Conservation (phyloP, 2,329 filamentous ascomycete genomes). For the Penicillium sp. region DNA sequence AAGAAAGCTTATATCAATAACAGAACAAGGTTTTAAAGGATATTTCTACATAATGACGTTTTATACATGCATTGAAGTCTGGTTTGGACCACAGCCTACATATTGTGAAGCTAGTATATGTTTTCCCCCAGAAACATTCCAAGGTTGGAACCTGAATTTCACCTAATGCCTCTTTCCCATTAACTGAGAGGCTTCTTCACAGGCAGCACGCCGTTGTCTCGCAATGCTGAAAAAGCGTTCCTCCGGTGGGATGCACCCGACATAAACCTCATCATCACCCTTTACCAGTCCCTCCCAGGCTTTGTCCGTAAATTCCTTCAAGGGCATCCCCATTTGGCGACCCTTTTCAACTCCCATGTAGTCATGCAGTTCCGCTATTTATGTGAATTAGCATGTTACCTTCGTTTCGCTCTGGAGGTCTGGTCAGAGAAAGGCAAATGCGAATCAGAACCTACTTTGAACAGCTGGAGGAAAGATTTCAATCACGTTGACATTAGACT, state of each 20-base stretch:
- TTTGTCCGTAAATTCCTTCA: constrained; percentile 47
- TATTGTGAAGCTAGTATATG: no score
- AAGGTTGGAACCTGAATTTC: no score
- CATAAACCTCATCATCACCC: constrained; percentile 46
- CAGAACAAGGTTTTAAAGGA: no score
- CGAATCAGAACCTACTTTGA: constrained; percentile 29
- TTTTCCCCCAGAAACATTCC: no score
- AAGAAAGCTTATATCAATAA: no score
- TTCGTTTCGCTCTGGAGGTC: no score
- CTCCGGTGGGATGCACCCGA: constrained; percentile 32
- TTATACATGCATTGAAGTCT: no score
- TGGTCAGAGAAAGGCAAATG: neutral
- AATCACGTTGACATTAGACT: constrained; percentile 40
- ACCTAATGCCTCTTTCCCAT: no score
- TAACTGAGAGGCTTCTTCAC: no score
- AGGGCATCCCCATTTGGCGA: constrained; percentile 50
- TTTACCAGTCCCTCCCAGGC: constrained; percentile 45
- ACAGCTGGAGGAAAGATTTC: constrained; percentile 50
- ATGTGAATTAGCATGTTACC: neutral
- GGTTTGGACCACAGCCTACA: no score
- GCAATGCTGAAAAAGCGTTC: constrained; percentile 36
- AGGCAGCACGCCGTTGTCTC: constrained; percentile 24
- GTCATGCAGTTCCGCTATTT: constrained; percentile 53
- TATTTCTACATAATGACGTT: no score
- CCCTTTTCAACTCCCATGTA: constrained; percentile 46